Evolutionary conservation across 2,329 filamentous ascomycete genomes (phyloP), one percentile per base, ranked within the genome.

Genomic region (Coniochaeta sp.): DNA sequence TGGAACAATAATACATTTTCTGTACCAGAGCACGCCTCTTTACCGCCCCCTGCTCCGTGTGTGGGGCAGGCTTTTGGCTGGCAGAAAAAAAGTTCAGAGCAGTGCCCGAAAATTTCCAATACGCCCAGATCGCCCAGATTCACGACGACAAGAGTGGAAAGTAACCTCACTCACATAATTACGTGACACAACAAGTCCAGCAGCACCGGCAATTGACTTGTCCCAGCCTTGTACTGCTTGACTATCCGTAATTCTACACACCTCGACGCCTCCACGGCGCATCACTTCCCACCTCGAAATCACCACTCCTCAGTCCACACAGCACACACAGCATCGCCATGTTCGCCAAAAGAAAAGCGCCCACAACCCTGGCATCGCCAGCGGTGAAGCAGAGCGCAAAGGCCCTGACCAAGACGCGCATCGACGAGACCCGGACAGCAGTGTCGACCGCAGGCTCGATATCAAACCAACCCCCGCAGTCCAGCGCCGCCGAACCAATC

Each of bases 281-380:
- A 26, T 17, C 22, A 3, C 6, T 17, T 6, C 47, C 47, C 2
- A 36, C 14, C 22, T 52, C 47, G 14, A 28, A 17, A 14, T 28
- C 2, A 17, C 24, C 22, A 14, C 22, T 17, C 16, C 24, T 22
- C 14, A 6, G 12, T 28, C 44, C 44, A 19, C 47, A 44, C 19
- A 54, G 26, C 34, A 36, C 34, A 36, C 34, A 9, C 11, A 36
- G 31, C 26, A 57, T 38, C 33, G 17, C 34, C 62, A 85, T 86
- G 80, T 83, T 84, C 63, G 81, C 83, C 52, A 88, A 85, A 73
- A 77, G 84, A 70, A 88, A 86, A 79, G 76, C 80, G 61, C 74
- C 82, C 62, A 77, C 78, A 64, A 81, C 81, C 73, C 76, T 88
- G 67, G 82, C 81, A 61, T 74, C 79, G 62, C 85, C 85, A 0